Evolutionary conservation across 495 filamentous ascomycete genomes (phyloP).

Genomic region (Aspergillus wentii): DNA sequence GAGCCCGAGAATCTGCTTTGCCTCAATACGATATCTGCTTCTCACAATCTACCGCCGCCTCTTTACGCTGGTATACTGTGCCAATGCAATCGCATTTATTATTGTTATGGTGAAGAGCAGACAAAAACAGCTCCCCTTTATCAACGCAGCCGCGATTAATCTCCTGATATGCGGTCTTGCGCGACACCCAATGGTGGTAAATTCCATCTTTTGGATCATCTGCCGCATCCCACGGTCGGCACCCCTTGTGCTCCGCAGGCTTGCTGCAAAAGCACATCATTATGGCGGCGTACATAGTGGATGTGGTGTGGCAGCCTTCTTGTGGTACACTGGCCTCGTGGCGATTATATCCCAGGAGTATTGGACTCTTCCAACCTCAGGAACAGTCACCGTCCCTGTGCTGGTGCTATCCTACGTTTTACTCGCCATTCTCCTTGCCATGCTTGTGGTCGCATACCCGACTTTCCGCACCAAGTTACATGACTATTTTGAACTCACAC

Average conservation of each 20-base stretch:
- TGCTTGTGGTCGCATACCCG: constrained; percentile 43
- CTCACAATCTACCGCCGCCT: constrained; percentile 28
- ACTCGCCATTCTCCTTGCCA: constrained; percentile 34
- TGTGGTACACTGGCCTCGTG: constrained; percentile 65
- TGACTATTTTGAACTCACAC: constrained; percentile 52
- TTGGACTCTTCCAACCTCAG: constrained; percentile 15
- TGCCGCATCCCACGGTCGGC: constrained; percentile 53
- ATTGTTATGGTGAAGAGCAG: constrained; percentile 18
- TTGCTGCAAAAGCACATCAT: constrained; percentile 70
- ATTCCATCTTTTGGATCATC: constrained; percentile 60
- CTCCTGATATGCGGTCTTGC: constrained; percentile 52
- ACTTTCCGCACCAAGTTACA: constrained; percentile 40
- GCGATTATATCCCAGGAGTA: constrained; percentile 44
- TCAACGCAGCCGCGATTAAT: constrained; percentile 52
- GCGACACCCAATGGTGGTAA: constrained; percentile 72
- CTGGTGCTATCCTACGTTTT: constrained; percentile 36
- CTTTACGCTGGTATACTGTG: constrained; percentile 30
- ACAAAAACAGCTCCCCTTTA: constrained; percentile 28
- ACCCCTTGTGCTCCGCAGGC: constrained; percentile 57
- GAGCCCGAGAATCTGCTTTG: no score
- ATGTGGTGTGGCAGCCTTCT: constrained; percentile 58
- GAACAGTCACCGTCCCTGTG: constrained; percentile 24
- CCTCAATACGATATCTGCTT: constrained; percentile 18
- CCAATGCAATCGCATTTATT: constrained; percentile 34
- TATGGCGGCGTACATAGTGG: constrained; percentile 75